phyloP scores from a whole-genome alignment of 106 monocot genomes.

The Gastrodia elata region DNA sequence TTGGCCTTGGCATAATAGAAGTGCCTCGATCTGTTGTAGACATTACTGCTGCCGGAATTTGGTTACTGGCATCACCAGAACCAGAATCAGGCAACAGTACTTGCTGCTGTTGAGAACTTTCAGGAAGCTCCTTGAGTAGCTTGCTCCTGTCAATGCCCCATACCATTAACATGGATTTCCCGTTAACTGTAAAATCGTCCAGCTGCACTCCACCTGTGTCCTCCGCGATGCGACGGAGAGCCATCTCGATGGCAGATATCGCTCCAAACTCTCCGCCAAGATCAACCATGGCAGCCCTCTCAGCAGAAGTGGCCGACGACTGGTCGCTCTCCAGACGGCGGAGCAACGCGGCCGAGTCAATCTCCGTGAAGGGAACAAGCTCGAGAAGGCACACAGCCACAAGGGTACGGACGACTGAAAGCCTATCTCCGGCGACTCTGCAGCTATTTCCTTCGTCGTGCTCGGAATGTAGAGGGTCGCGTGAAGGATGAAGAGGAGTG shows the following conservation, averaged over 20 bases:
- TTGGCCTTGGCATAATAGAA: slow-evolving; percentile 23
- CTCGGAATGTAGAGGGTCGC: background rate
- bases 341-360: slow-evolving; percentile 58
- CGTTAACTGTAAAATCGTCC: slow-evolving; percentile 71
- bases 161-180: slow-evolving; percentile 62
- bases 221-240: slow-evolving; percentile 66
- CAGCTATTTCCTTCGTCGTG: slow-evolving; percentile 2
- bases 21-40: slow-evolving; percentile 13
- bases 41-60: slow-evolving; percentile 13
- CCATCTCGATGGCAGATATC: slow-evolving; percentile 50
- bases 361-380: slow-evolving; percentile 68
- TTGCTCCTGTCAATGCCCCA: slow-evolving; percentile 74
- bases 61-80: slow-evolving; percentile 16
- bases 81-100: slow-evolving; percentile 4
- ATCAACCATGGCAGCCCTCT: slow-evolving; percentile 58
- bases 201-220: slow-evolving; percentile 67
- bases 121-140: slow-evolving; percentile 82
- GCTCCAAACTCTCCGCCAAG: slow-evolving; percentile 65
- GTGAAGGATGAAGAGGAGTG: background rate
- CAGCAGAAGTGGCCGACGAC: slow-evolving; percentile 42
- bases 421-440: slow-evolving; percentile 24
- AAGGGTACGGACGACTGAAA: slow-evolving; percentile 66
- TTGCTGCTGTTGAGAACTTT: slow-evolving; percentile 40
- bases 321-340: slow-evolving; percentile 59
- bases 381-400: slow-evolving; percentile 90